Percentiles rank a stretch among this genome's conserved stretches.
phyloP scores from a whole-genome alignment of 208 protist species.

The Crithidia fasciculata region DNA sequence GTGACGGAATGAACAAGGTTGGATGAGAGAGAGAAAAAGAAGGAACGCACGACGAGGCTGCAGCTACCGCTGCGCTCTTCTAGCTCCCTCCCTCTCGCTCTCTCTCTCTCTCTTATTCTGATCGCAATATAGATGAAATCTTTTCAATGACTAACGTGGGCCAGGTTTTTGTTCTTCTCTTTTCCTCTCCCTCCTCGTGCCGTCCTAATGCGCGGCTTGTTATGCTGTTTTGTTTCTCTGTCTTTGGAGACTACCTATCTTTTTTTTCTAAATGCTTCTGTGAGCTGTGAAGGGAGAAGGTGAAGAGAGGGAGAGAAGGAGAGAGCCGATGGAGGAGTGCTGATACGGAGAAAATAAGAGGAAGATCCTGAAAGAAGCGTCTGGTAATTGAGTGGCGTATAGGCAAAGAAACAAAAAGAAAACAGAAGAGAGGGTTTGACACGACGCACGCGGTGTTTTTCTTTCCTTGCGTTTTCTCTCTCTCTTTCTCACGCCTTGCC shows the following conservation, averaged over 20 bases:
- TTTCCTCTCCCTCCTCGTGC: neutral
- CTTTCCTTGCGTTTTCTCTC: too few species aligned
- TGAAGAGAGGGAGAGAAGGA: neutral
- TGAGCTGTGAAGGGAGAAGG: neutral
- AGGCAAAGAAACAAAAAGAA: too few species aligned
- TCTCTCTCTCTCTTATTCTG: neutral
- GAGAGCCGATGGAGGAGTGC: neutral
- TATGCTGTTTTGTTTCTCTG: neutral
- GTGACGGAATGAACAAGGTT: slow-evolving; percentile 29
- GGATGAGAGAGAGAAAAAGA: neutral
- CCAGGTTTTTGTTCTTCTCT: slow-evolving; percentile 1
- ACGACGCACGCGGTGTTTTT: too few species aligned
- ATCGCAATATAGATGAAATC: neutral
- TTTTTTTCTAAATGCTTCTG: neutral
- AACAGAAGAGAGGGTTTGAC: too few species aligned
- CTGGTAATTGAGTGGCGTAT: too few species aligned
- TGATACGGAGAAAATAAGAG: too few species aligned
- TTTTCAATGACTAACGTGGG: neutral
- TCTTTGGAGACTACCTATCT: neutral
- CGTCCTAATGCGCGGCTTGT: neutral
- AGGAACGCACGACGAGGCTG: neutral
- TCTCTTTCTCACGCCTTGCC: too few species aligned
- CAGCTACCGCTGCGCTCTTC: neutral
- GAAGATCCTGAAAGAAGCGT: too few species aligned
- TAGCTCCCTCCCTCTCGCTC: neutral